Base-by-base conservation (phyloP, 257 asterid species). In the Hygrophila difformis region DNA sequence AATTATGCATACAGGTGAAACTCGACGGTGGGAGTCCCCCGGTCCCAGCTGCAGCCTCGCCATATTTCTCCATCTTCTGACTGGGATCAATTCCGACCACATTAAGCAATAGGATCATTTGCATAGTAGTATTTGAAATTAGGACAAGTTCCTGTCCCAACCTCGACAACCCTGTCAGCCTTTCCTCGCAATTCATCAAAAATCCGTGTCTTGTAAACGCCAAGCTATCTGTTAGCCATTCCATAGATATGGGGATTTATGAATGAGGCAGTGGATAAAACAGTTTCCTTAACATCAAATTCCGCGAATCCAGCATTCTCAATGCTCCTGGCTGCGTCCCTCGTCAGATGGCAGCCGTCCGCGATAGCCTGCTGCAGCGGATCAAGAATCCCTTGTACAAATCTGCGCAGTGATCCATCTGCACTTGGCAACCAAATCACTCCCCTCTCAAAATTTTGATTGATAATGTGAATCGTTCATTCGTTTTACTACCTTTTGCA, bases 91-190 rank as follows among this genome's bases (percentile, higher is more conserved):
- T 60, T 47, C 96, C 97, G 36, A 66, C 41, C 64, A 88, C 83
- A 22, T 54, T 16, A 24, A 73, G n/a, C 23, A 35, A 71, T 76
- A 1, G 72, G 73, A 51, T 57, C 49, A 57, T 61, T 64, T 1
- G 87, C 87, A 36, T n/a, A n/a, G n/a, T 77, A 88, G 59, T 88
- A 88, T 49, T 75, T 84, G 23, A 88, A 63, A 59, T 88, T 88
- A 9, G 97, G 96, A 58, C 93, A 94, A 0, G 96, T 79, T 57
- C 97, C 96, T 39, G 84, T 55, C 9, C 97, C 97, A 40, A 88
- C 61, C 70, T 88, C 97, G 78, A 81, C 44, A 52, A 84, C 62
- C 14, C 49, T 73, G 8, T 76, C 61, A 1, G 74, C 73, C 21
- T 71, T 79, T 42, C 87, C 96, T 63, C 71, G 77, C 67, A 88